Conservation (phyloP, 139 green algal genomes). For the Ettlia oleoabundans region DNA sequence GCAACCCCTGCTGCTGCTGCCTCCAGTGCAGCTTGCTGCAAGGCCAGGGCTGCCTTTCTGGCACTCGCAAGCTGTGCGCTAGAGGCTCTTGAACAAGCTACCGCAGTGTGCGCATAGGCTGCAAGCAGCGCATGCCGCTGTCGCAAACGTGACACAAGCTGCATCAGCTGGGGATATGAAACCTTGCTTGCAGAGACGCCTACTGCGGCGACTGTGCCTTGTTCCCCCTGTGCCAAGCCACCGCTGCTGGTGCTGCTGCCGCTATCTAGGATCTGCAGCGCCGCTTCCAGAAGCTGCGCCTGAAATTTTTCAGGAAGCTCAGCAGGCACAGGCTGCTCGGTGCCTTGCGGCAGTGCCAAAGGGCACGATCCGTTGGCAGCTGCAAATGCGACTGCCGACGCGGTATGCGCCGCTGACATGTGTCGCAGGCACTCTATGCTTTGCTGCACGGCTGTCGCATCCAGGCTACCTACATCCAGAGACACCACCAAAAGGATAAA, state of each 20-base stretch:
- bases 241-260: neutral
- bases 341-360: neutral
- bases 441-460: neutral
- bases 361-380: neutral
- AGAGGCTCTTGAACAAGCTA: neutral
- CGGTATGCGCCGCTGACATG: neutral
- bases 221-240: too few relatives aligned
- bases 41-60: neutral
- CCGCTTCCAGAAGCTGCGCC: neutral
- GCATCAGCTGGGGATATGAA: neutral
- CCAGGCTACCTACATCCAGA: neutral
- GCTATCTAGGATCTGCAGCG: neutral
- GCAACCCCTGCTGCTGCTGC: neutral
- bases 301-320: neutral
- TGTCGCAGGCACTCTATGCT: constrained; percentile 1
- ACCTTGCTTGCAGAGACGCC: too few relatives aligned
- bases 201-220: too few relatives aligned
- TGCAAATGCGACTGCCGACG: constrained; percentile 18
- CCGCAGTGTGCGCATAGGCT: neutral
- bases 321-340: neutral
- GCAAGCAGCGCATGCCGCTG: constrained; percentile 13
- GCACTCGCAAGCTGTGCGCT: neutral
- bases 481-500: too few relatives aligned
- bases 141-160: neutral
- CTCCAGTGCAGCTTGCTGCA: constrained; percentile 11